Evolutionary conservation across 2,329 filamentous ascomycete genomes (phyloP).

Genomic region (Trichoderma sp.): DNA sequence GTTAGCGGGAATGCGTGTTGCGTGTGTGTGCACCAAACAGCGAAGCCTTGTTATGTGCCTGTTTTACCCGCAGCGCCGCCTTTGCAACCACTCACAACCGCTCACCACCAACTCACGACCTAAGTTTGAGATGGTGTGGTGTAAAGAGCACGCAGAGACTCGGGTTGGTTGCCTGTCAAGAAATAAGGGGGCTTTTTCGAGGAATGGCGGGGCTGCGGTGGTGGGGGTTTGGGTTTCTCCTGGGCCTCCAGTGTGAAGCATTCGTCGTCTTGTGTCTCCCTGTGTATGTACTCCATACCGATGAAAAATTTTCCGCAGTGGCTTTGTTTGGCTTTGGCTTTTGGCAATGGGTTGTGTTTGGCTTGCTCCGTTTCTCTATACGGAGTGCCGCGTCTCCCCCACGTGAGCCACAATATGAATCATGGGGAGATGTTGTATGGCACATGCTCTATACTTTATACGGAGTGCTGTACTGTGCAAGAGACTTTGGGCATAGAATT

Average conservation of each 20-base stretch:
- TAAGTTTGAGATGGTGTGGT: background rate
- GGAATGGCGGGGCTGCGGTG: background rate
- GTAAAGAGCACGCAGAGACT: background rate
- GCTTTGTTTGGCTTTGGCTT: background rate
- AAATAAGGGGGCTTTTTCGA: background rate
- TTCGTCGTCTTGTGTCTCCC: background rate
- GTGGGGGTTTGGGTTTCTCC: background rate
- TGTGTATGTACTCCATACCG: background rate
- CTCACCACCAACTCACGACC: background rate
- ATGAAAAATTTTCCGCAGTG: background rate
- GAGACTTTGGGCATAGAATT: background rate
- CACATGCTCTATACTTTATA: background rate
- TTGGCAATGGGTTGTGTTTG: background rate
- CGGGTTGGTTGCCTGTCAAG: background rate
- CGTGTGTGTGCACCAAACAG: background rate
- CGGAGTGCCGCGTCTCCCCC: background rate
- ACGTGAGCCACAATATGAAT: background rate
- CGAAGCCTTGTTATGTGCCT: background rate
- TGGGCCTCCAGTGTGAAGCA: background rate
- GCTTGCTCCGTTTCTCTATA: background rate
- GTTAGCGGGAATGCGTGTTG: background rate
- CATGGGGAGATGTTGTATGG: background rate
- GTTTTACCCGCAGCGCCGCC: slow-evolving; percentile 13
- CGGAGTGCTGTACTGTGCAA: background rate
- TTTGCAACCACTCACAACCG: background rate